Percentiles rank a stretch among this genome's conserved stretches.
phyloP scores from a whole-genome alignment of 1,284 basidiomycete species.

The Agaricales sp. region DNA sequence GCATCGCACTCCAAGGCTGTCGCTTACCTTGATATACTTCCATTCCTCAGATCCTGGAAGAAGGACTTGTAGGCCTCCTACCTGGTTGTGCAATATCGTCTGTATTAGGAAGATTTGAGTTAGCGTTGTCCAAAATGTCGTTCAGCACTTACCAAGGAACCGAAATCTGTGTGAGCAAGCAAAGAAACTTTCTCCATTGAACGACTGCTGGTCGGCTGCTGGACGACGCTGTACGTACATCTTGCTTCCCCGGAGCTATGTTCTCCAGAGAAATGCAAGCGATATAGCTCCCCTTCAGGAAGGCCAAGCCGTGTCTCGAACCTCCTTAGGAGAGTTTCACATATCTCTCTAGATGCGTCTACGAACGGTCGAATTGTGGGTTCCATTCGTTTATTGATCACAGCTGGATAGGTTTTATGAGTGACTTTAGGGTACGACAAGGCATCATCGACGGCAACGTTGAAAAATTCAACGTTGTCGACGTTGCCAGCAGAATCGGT shows the following conservation, averaged over 20 bases:
- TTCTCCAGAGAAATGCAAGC: slow-evolving; percentile 35
- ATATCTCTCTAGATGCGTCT: slow-evolving; percentile 44
- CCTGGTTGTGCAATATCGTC: slow-evolving; percentile 48
- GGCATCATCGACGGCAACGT: slow-evolving; percentile 10
- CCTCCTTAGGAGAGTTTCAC: slow-evolving; percentile 39
- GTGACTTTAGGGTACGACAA: slow-evolving; percentile 36
- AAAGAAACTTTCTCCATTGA: slow-evolving; percentile 24
- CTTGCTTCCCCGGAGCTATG: slow-evolving; percentile 51
- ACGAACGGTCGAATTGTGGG: slow-evolving; percentile 44
- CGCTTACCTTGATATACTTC: slow-evolving; percentile 52
- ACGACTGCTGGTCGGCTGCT: slow-evolving; percentile 12
- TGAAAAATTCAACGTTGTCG: slow-evolving; percentile 15
- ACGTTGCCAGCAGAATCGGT: slow-evolving; percentile 9
- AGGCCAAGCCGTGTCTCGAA: slow-evolving; percentile 50
- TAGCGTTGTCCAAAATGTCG: no score
- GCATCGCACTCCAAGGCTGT: not conserved
- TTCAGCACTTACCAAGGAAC: slow-evolving; percentile 29
- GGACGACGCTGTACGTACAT: slow-evolving; percentile 40
- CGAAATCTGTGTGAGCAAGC: slow-evolving; percentile 52
- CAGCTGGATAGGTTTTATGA: slow-evolving; percentile 43
- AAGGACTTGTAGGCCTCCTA: slow-evolving; percentile 65
- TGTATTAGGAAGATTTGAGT: no score
- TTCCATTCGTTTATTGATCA: slow-evolving; percentile 42
- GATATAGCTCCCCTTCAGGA: slow-evolving; percentile 34
- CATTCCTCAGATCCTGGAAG: slow-evolving; percentile 49